phyloP scores from a whole-genome alignment of 208 protist species.

The Acanthamoeba castellanii region DNA sequence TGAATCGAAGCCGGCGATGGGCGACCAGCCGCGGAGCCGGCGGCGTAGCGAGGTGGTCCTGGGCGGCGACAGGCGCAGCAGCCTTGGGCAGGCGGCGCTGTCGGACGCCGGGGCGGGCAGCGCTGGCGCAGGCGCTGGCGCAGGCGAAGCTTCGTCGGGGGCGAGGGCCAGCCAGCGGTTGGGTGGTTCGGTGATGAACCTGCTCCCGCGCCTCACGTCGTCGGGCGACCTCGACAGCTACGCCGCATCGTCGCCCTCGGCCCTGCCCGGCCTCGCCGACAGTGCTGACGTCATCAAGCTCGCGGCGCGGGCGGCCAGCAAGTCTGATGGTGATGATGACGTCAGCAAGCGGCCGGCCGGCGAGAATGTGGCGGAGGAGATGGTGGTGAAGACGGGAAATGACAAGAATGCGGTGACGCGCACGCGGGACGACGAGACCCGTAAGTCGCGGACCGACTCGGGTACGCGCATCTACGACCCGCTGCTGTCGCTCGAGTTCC shows the following conservation, averaged over 20 bases:
- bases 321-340: no score
- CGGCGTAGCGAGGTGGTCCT: background rate
- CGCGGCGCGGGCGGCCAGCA: background rate
- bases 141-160: background rate
- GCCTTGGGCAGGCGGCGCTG: background rate
- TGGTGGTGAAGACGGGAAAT: background rate
- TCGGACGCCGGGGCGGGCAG: background rate
- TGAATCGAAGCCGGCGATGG: background rate
- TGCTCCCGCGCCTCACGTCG: slow-evolving; percentile 8
- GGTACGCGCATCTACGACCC: background rate
- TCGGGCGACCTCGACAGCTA: slow-evolving; percentile 12
- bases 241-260: background rate
- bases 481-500: background rate
- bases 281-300: background rate
- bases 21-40: background rate
- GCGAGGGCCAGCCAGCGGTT: background rate
- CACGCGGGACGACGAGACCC: background rate
- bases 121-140: background rate
- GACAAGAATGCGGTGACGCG: background rate
- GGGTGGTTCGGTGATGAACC: background rate
- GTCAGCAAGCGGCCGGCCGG: background rate
- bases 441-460: background rate
- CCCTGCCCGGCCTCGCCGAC: no score
- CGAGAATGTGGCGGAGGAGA: background rate
- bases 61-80: background rate